Evolutionary conservation across 2,329 filamentous ascomycete genomes (phyloP).

Genomic region (Phaeosphaeria sp.): DNA sequence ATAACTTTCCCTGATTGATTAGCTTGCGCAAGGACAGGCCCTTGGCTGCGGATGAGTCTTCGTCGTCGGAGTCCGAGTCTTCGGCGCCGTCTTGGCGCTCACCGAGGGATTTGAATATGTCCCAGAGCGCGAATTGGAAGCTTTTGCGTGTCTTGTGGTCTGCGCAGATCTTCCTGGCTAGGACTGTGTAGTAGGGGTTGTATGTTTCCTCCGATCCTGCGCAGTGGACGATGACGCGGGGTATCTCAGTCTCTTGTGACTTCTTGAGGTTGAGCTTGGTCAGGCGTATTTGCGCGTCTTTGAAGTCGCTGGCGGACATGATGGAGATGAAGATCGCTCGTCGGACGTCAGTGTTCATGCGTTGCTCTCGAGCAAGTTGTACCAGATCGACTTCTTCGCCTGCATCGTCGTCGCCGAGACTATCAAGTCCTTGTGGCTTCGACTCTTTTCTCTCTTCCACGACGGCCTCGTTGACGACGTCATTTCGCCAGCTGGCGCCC

Average conservation of each 20-base stretch:
- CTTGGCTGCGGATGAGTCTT: constrained; percentile 54
- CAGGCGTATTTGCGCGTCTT: constrained; percentile 82
- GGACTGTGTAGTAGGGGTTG: constrained; percentile 91
- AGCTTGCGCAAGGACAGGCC: constrained; percentile 63
- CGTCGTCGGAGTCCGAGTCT: constrained; percentile 62
- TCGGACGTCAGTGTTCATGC: constrained; percentile 86
- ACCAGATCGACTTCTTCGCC: constrained; percentile 66
- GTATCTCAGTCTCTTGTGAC: constrained; percentile 84
- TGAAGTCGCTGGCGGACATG: constrained; percentile 82
- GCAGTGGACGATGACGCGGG: constrained; percentile 86
- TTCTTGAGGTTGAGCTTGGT: constrained; percentile 85
- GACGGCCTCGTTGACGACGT: constrained; percentile 44
- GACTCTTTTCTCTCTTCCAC: constrained; percentile 45
- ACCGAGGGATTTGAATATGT: constrained; percentile 83
- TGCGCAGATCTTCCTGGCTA: constrained; percentile 78
- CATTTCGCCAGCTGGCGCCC: constrained; percentile 81
- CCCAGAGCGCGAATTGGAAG: constrained; percentile 88
- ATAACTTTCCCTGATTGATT: constrained; percentile 73
- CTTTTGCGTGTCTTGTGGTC: constrained; percentile 80
- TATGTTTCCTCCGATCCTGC: constrained; percentile 82
- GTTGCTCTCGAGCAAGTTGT: constrained; percentile 77
- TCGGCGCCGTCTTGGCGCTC: constrained; percentile 72
- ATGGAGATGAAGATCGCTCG: constrained; percentile 93
- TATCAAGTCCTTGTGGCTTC: constrained; percentile 9
- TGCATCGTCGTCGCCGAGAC: constrained; percentile 24